Base-by-base conservation (phyloP, 1,139 yeast species). In the Cylindricascospora bacillispora region DNA sequence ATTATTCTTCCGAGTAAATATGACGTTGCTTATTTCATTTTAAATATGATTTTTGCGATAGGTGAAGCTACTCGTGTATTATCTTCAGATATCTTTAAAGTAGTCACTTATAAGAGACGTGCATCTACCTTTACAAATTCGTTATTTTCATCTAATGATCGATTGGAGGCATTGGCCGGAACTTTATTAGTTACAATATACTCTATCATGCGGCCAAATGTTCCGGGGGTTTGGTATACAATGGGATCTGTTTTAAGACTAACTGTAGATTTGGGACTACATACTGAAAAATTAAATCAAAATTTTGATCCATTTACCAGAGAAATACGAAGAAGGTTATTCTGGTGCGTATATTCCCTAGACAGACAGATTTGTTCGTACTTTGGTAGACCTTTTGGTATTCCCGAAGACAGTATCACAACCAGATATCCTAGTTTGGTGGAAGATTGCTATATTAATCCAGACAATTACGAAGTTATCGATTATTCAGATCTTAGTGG, bases 201-300 rank as follows among this genome's bases (percentile, higher is more conserved):
- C 47, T 73, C 93, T 2, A 65, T 71, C 15, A 65, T 77, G 85
- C 60, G 83, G 38, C 85, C 86, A 0, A 70, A 79, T 1, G 70
- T 73, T 4, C 94, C 95, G 0, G 92, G 94, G 2, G 82, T 82
- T n/a, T 85, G 95, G 95, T 82, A 82, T 47, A 72, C 81, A 1
- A 60, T 82, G 37, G 95, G 95, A 0, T 70, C 82, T 5, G 89
- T 89, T 0, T 54, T 82, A 29, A 63, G 95, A 34, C 55, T 82
- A 31, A 76, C 92, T 43, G 81, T 83, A 15, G 95, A 83, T 52
- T 55, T 85, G 37, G 94, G 93, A 1, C 59, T 85, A 5, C 94
- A 83, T 51, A 71, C 74, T 22, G 93, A 73, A 39, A 56, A 59
- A 38, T 34, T 58, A 15, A 56, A 62, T 34, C 49, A 49, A 33